These are phyloP conservation scores for Cyamopsis tetragonoloba DNA, from an alignment of 306 rosid genomes.

Conservation along the genomic window DNA sequence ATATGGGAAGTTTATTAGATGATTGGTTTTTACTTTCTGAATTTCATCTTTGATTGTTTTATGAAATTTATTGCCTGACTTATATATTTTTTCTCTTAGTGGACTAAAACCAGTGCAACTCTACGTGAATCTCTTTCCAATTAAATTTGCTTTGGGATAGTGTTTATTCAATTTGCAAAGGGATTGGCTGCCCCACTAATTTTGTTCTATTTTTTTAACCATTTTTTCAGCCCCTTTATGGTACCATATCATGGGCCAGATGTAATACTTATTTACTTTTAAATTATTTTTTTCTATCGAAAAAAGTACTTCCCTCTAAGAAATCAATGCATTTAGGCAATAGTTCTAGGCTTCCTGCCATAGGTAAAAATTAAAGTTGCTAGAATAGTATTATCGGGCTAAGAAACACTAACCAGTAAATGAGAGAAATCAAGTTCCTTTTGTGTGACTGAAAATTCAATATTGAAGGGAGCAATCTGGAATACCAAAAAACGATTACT, in stretches of 20 bases:
- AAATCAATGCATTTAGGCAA: neutral
- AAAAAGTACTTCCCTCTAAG: neutral
- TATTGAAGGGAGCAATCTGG: slow-evolving; percentile 93
- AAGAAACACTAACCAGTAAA: slow-evolving; percentile 76
- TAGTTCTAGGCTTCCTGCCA: neutral
- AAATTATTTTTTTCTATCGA: neutral
- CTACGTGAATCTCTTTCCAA: neutral
- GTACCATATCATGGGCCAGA: neutral
- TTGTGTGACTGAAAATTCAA: slow-evolving; percentile 92
- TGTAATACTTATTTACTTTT: neutral
- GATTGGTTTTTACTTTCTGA: neutral
- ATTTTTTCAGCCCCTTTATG: slow-evolving; percentile 4
- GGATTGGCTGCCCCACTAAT: neutral
- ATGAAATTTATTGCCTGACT: neutral
- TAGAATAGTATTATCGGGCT: slow-evolving; percentile 17
- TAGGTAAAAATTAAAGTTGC: slow-evolving; percentile 10
- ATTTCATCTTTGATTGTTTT: neutral
- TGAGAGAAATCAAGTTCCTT: slow-evolving; percentile 99
- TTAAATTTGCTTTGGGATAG: slow-evolving; percentile 3
- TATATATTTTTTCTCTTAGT: neutral
- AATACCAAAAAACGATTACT: slow-evolving; percentile 24
- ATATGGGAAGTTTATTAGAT: slow-evolving; percentile 12
- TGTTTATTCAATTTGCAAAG: neutral
- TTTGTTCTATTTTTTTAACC: neutral
- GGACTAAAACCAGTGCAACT: slow-evolving; percentile 3